These are phyloP conservation scores for Endotrypanum monterogeii DNA, from an alignment of 208 protist species.

Conservation along the genomic window DNA sequence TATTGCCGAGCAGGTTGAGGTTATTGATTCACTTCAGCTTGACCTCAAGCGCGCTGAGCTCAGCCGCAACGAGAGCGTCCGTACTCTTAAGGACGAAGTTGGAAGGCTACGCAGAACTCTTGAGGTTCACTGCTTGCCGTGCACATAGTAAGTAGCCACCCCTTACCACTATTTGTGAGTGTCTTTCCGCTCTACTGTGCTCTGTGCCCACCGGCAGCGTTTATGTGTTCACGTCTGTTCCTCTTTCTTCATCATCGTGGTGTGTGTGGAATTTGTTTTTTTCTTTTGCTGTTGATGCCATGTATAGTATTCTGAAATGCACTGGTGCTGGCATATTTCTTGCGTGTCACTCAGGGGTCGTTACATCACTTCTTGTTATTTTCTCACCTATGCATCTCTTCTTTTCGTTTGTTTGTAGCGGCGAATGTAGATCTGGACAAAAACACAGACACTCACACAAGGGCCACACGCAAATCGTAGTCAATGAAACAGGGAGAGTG, in stretches of 20 bases:
- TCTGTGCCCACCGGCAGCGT: background rate
- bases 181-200: background rate
- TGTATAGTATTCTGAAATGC: conserved; percentile 6
- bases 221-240: background rate
- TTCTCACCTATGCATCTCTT: background rate
- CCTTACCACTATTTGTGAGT: background rate
- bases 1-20: conserved; percentile 65
- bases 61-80: conserved; percentile 41
- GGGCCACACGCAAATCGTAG: background rate
- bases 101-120: conserved; percentile 68
- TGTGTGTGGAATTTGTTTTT: background rate
- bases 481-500: background rate
- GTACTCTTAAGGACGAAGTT: conserved; percentile 54
- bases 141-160: background rate
- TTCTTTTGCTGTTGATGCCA: background rate
- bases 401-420: background rate
- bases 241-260: background rate
- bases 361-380: background rate
- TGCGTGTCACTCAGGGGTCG: background rate
- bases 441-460: background rate
- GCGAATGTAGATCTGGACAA: background rate
- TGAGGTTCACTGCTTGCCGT: conserved; percentile 70
- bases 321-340: background rate
- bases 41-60: conserved; percentile 53
- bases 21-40: conserved; percentile 73